A percentile compares a stretch with the other conserved stretches of the same genome.
These are phyloP conservation scores for Cenchrus purpureus DNA, from an alignment of 176 grass and related monocot genomes.

Conservation along the genomic window DNA sequence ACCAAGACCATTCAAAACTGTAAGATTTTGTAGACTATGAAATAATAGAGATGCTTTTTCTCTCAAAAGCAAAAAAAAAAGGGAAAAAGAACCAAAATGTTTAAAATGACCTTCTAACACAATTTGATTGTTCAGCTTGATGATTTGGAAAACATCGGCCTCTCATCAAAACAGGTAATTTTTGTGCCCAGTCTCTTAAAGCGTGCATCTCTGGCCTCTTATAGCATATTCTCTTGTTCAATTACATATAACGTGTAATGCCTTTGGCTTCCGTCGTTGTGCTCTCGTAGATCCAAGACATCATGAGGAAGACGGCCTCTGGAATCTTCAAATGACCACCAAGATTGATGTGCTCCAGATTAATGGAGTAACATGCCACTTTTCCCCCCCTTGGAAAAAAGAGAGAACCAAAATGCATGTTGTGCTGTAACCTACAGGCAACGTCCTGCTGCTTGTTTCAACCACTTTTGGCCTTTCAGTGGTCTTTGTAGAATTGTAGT, in stretches of 20 bases:
- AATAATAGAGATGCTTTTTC: conserved; percentile 16
- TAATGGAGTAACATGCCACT: not conserved
- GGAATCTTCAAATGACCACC: conserved; percentile 64
- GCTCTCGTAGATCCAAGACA: conserved; percentile 56
- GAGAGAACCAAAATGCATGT: conserved; percentile 5
- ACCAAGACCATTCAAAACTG: conserved; percentile 76
- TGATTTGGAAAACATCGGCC: conserved; percentile 85
- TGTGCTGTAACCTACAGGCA: not conserved
- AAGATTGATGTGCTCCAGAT: not conserved
- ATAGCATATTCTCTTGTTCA: not conserved
- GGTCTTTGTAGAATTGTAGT: conserved; percentile 2
- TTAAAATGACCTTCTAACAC: conserved; percentile 32
- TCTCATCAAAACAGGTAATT: conserved; percentile 84
- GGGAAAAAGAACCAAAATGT: conserved; percentile 1
- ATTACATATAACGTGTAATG: not conserved
- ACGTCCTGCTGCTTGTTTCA: conserved; percentile 9
- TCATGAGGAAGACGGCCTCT: conserved; percentile 57
- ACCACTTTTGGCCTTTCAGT: not conserved
- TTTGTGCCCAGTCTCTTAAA: not conserved
- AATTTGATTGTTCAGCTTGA: conserved; percentile 59
- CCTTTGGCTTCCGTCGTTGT: not conserved
- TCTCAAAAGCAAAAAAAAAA: not conserved
- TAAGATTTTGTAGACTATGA: conserved; percentile 49
- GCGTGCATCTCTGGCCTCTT: not conserved
- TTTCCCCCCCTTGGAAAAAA: not conserved